These are phyloP conservation scores for Houttuynia cordata DNA, from an alignment of 164 flowering plant species.

Conservation along the genomic window DNA sequence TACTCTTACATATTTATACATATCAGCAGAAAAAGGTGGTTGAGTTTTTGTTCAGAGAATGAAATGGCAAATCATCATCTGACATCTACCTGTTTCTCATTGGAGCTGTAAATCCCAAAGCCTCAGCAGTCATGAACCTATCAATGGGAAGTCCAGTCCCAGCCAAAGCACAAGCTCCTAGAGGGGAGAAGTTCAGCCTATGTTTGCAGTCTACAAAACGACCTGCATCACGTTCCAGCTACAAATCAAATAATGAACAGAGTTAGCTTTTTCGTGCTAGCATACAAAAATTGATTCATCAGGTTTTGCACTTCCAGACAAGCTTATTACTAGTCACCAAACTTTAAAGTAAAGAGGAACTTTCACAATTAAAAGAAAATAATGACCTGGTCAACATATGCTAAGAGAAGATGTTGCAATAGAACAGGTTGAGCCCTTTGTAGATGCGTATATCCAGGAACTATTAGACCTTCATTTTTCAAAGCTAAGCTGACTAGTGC, in stretches of 20 bases:
- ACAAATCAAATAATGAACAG: slow-evolving; percentile 10
- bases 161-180: slow-evolving; percentile 99
- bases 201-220: slow-evolving; percentile 76
- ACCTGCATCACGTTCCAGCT: slow-evolving; percentile 95
- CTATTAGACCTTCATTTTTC: slow-evolving; percentile 65
- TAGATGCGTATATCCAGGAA: slow-evolving; percentile 97
- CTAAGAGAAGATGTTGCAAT: slow-evolving; percentile 76
- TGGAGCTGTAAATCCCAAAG: slow-evolving; percentile 81
- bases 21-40: no score
- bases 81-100: slow-evolving; percentile 76
- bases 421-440: slow-evolving; percentile 97
- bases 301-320: neutral
- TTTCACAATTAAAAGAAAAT: neutral
- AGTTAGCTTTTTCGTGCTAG: neutral
- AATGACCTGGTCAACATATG: slow-evolving; percentile 93
- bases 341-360: no score
- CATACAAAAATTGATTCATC: neutral
- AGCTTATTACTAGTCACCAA: no score
- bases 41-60: no score
- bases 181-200: slow-evolving; percentile 77
- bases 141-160: slow-evolving; percentile 97
- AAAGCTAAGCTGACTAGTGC: slow-evolving; percentile 61
- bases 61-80: neutral
- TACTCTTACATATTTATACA: no score
- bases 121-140: slow-evolving; percentile 85